Conservation (phyloP, 2,329 filamentous ascomycete species). For the Monosporascus sp. region DNA sequence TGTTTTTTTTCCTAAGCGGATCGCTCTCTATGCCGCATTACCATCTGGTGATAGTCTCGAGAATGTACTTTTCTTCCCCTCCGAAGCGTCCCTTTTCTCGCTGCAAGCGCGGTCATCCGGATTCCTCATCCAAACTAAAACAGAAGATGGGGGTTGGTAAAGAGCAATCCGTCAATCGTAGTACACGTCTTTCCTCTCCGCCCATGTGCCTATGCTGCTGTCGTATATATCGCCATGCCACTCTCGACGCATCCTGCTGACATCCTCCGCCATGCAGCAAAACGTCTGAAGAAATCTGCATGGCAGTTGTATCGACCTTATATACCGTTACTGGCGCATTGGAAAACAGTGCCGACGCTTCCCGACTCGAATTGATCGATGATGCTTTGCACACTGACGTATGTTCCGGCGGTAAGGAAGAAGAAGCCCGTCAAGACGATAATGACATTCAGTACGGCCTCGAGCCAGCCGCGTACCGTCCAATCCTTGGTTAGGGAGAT, state of each 20-base stretch:
- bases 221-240: not conserved
- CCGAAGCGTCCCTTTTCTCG: not conserved
- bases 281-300: conserved; percentile 8
- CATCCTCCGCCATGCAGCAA: not conserved
- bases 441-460: conserved; percentile 62
- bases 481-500: conserved; percentile 46
- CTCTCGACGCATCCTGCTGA: not conserved
- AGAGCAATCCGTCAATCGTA: not conserved
- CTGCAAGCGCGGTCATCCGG: not conserved
- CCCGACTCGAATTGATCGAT: conserved; percentile 64
- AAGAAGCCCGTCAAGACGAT: conserved; percentile 74
- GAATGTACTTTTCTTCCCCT: not conserved
- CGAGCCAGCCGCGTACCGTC: conserved; percentile 47
- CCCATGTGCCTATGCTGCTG: not conserved
- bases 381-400: conserved; percentile 69
- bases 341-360: conserved; percentile 66
- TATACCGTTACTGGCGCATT: conserved; percentile 64
- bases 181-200: not conserved
- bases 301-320: conserved; percentile 22
- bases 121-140: not conserved
- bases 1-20: not conserved
- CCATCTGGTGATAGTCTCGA: not conserved
- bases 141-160: not conserved
- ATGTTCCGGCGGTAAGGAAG: conserved; percentile 78
- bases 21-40: not conserved